Conservation (phyloP, 2,329 filamentous ascomycete genomes). For the Neonectria sp. region DNA sequence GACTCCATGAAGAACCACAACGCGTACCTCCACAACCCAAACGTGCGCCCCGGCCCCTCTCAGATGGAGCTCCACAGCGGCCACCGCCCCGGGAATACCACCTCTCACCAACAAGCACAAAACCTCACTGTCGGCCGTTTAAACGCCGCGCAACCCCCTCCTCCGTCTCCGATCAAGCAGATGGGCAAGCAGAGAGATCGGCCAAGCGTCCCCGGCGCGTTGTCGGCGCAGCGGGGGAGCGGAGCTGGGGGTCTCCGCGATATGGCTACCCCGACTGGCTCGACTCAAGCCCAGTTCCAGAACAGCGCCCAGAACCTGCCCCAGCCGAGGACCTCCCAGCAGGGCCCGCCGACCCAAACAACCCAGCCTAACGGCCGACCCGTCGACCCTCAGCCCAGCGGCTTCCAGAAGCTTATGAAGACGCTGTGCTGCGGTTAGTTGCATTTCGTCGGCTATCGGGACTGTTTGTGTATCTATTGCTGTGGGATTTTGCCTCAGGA, state of each 20-base stretch:
- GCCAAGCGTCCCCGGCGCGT: constrained; percentile 83
- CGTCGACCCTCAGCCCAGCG: constrained; percentile 81
- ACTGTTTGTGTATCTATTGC: constrained; percentile 50
- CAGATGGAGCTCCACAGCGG: constrained; percentile 87
- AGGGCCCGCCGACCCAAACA: constrained; percentile 70
- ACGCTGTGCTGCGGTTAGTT: constrained; percentile 88
- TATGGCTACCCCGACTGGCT: constrained; percentile 87
- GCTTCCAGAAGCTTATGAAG: constrained; percentile 95
- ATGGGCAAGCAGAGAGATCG: constrained; percentile 82
- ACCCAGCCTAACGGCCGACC: constrained; percentile 69
- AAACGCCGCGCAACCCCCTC: constrained; percentile 93
- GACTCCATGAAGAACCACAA: constrained; percentile 79
- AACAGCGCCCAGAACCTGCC: constrained; percentile 92
- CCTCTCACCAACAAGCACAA: constrained; percentile 73
- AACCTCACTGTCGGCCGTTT: constrained; percentile 87
- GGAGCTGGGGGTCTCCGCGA: constrained; percentile 81
- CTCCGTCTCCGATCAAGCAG: constrained; percentile 87
- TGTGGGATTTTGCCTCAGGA: constrained; percentile 45
- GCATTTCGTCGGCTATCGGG: constrained; percentile 41
- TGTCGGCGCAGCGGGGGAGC: constrained; percentile 83
- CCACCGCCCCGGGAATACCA: constrained; percentile 76
- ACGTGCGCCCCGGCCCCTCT: constrained; percentile 84
- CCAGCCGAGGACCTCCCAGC: constrained; percentile 73
- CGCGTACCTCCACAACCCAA: constrained; percentile 80
- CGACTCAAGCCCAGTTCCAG: constrained; percentile 96